Evolutionary conservation across 2,329 filamentous ascomycete genomes (phyloP).

Genomic region (Claviceps sp.): DNA sequence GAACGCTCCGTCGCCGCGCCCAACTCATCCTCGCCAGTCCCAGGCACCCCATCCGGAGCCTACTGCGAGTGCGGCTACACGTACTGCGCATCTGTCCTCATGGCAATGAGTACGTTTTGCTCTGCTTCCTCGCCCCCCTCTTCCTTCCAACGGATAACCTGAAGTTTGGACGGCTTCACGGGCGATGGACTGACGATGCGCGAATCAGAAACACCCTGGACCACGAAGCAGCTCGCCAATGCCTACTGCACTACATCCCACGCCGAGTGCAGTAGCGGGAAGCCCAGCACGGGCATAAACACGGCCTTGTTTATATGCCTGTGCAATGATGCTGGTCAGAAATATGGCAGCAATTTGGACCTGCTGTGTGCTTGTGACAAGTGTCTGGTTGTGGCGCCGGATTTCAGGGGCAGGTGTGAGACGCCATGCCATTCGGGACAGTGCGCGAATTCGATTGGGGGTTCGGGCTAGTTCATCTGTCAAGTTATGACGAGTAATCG

Average conservation of each 20-base stretch:
- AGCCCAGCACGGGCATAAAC: constrained; percentile 17
- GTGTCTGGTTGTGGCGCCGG: constrained; percentile 25
- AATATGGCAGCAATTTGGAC: constrained; percentile 21
- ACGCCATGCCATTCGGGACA: constrained; percentile 19
- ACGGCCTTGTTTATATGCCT: constrained; percentile 26
- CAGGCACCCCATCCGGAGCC: constrained; percentile 15
- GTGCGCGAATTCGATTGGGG: constrained; percentile 1
- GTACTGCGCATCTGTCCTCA: constrained; percentile 26
- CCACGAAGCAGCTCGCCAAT: constrained; percentile 17
- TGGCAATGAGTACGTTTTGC: constrained; percentile 19
- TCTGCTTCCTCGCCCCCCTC: background rate
- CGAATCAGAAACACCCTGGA: constrained; percentile 20
- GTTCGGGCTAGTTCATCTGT: background rate
- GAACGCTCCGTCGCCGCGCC: constrained; percentile 1
- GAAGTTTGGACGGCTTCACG: no score
- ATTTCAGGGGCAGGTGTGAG: constrained; percentile 26
- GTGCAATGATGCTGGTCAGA: constrained; percentile 19
- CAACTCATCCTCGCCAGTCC: constrained; percentile 3
- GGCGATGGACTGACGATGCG: background rate
- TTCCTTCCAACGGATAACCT: background rate
- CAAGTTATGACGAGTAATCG: background rate
- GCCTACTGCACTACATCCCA: constrained; percentile 26
- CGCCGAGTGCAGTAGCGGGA: constrained; percentile 17
- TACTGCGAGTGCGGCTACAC: constrained; percentile 29
- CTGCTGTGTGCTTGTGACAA: constrained; percentile 26